Evolutionary conservation across 805 yeast species (phyloP), one percentile per base, ranked within the genome.

Genomic region (Maudiozyma pseudohumilis): DNA sequence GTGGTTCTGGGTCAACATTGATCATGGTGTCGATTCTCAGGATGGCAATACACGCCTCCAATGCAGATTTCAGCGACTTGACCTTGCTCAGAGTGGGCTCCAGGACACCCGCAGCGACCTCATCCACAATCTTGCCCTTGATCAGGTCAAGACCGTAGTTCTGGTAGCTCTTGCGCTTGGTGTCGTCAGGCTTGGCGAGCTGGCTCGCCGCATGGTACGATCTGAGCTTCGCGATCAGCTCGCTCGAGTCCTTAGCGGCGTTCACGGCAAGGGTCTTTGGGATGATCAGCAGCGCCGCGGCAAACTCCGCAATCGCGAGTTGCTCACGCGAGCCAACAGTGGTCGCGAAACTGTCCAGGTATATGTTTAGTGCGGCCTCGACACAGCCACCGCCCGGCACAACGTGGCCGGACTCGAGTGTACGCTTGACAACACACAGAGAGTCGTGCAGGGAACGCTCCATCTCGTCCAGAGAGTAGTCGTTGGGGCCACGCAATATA

Each of bases 381-480:
- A 92, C 98, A n/a, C 95, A 94, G 43, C 99, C 99, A 47, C 99
- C 99, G 44, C 99, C 99, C 30, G 98, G 97, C 5, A 92, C 98
- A 40, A 94, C 88, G 48, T 74, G 65, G 16, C 96, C 97, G 53
- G 89, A 77, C 63, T 92, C 98, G 48, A 94, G 72, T 10, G 97
- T 87, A 59, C 98, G 78, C 68, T 92, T 92, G 26, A 92, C 95
- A 26, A 92, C 98, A 32, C 86, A 78, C 46, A 92, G 69, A 2
- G 97, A 84, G 60, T 92, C 99, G 55, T 86, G 96, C 43, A 94
- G 63, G 0, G 97, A 87, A 63, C 99, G 77, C 66, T 92, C 96
- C 97, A 94, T 89, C 68, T 92, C 99, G 64, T 92, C 99, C 48
- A 92, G 72, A 29, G 94, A 80, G 61, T 82, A 92, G 60, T 92